Evolutionary conservation across 768 basidiomycete genomes (phyloP), one percentile per base, ranked within the genome.

Genomic region (Lentinula detonsa): DNA sequence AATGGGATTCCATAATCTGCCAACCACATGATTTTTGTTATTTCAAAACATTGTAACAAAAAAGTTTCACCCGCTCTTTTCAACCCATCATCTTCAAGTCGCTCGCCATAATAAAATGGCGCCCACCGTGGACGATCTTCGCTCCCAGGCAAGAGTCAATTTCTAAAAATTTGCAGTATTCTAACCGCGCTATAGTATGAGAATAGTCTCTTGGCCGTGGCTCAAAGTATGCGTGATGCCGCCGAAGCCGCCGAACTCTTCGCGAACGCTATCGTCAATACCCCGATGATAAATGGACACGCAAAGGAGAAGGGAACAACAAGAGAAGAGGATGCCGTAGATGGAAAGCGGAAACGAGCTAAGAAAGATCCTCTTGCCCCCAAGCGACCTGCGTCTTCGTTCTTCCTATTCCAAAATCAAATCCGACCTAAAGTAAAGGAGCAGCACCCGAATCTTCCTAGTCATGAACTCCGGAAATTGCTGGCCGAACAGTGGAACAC

Each of bases 381-480:
- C 15, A 90, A 89, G 71, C 80, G 86, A 5, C 90, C 89, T 11
- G 76, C 86, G 5, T 84, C 85, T 28, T 88, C 87, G 15, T 91
- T 89, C 73, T 76, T 91, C 57, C 74, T 88, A 55, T 91, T 83
- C 76, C 90, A 91, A 72, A 90, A 88, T 65, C 83, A 83, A 8
- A 75, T 86, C 57, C 81, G 86, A 64, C 74, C 75, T 23, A 72
- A 76, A 62, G 74, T 87, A 58, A 79, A 81, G 70, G 72, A 71
- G 23, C 70, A 75, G 64, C 70, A 84, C 68, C 80, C 83, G 10
- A 71, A 70, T 5, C 71, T 85, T 64, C 67, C 78, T 4, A 79
- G 87, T 69, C 70, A 77, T 61, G 87, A 88, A 56, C 66, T 89
- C 31, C 71, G 89, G 68, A 68, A 67, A 23, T 68, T 80, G 60